Conservation (phyloP, 768 basidiomycete genomes). For the Lactarius tabidus region DNA sequence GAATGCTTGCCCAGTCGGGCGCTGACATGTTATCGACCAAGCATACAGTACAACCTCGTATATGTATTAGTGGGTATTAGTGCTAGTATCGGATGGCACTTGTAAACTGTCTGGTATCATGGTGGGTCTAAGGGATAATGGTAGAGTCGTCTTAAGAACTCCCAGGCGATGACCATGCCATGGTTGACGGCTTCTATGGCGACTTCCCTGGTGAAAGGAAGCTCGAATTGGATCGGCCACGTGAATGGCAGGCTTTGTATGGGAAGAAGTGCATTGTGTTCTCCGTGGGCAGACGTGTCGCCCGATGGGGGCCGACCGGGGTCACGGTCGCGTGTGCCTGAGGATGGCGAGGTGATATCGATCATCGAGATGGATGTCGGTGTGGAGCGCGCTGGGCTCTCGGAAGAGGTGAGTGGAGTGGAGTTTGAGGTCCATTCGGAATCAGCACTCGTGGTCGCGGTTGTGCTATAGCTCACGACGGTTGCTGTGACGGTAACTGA, state of each 20-base stretch:
- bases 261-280: constrained; percentile 21
- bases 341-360: constrained; percentile 14
- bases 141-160: constrained; percentile 45
- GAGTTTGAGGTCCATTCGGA: neutral
- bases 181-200: constrained; percentile 36
- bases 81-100: constrained; percentile 7
- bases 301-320: constrained; percentile 22
- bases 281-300: constrained; percentile 29
- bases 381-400: neutral
- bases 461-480: constrained; percentile 21
- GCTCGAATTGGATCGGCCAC: constrained; percentile 30
- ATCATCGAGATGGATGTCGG: constrained; percentile 21
- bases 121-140: constrained; percentile 58
- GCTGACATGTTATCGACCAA: neutral
- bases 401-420: neutral
- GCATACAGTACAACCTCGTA: constrained; percentile 8
- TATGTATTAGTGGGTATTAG: neutral
- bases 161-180: constrained; percentile 43
- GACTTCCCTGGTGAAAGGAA: constrained; percentile 35
- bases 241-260: constrained; percentile 33
- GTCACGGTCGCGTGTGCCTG: constrained; percentile 27
- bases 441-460: neutral
- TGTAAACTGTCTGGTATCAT: constrained; percentile 6
- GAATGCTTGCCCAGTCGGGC: neutral
- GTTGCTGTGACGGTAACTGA: constrained; percentile 42